Percentiles rank a stretch among this genome's conserved stretches.
Evolutionary conservation across 805 yeast species (phyloP).

Genomic region (Lipomyces yamadae): DNA sequence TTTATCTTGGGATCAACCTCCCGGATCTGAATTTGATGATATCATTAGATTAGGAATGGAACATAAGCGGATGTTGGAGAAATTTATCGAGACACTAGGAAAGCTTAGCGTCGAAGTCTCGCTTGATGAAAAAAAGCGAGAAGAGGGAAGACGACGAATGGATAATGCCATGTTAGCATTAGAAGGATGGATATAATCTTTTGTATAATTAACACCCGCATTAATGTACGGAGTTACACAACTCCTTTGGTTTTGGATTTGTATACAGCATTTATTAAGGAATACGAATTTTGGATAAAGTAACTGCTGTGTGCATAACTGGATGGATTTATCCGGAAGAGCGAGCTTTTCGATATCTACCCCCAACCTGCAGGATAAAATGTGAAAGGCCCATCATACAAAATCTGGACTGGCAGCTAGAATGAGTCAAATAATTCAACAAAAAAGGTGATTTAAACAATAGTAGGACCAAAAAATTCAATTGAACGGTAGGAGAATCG

Average conservation of each 20-base stretch:
- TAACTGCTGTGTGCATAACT: no score
- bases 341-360: no score
- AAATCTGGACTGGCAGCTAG: no score
- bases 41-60: constrained; percentile 32
- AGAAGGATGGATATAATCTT: constrained; percentile 65
- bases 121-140: constrained; percentile 76
- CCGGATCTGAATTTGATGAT: constrained; percentile 25
- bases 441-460: not conserved
- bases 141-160: constrained; percentile 77
- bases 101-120: constrained; percentile 90
- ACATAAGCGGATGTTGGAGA: constrained; percentile 62
- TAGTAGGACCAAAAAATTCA: constrained; percentile 37
- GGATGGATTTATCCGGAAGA: no score
- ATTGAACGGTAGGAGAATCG: constrained; percentile 87
- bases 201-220: not conserved
- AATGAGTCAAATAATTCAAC: no score
- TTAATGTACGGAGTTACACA: not conserved
- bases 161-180: constrained; percentile 82
- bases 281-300: no score
- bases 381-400: no score
- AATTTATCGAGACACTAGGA: constrained; percentile 82
- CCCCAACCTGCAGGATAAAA: no score
- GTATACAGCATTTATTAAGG: not conserved
- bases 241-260: not conserved
- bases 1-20: constrained; percentile 17